Percentiles rank a stretch among this genome's conserved stretches.
Evolutionary conservation across 768 basidiomycete species (phyloP).

Genomic region (Pulveroboletus ravenelii): DNA sequence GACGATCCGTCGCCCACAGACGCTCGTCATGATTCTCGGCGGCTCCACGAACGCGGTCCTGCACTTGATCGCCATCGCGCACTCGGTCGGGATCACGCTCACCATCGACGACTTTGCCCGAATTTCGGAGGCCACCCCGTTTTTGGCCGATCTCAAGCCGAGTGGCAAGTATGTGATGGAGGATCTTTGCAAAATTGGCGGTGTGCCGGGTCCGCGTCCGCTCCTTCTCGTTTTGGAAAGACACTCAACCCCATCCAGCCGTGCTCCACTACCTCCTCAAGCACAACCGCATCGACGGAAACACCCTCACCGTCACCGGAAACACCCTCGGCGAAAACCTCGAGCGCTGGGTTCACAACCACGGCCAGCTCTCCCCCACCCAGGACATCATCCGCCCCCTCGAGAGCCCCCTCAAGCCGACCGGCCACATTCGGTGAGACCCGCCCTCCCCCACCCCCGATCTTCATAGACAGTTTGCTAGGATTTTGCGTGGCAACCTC

Average conservation of each 20-base stretch:
- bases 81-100: slow-evolving; percentile 87
- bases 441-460: not conserved
- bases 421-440: slow-evolving; percentile 80
- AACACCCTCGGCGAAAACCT: slow-evolving; percentile 88
- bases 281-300: slow-evolving; percentile 84
- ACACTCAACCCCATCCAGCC: slow-evolving; percentile 41
- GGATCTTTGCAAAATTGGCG: slow-evolving; percentile 92
- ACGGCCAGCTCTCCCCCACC: slow-evolving; percentile 64
- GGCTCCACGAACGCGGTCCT: slow-evolving; percentile 98
- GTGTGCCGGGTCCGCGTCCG: slow-evolving; percentile 77
- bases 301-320: slow-evolving; percentile 88
- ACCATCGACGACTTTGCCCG: slow-evolving; percentile 89
- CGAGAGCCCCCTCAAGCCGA: slow-evolving; percentile 80
- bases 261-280: slow-evolving; percentile 82
- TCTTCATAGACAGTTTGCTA: slow-evolving; percentile 26
- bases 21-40: slow-evolving; percentile 93
- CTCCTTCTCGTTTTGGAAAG: not conserved
- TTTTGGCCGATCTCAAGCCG: slow-evolving; percentile 95
- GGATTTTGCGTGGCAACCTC: slow-evolving; percentile 87
- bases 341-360: slow-evolving; percentile 77
- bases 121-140: slow-evolving; percentile 89
- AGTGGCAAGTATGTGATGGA: slow-evolving; percentile 99
- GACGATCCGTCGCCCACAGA: slow-evolving; percentile 41
- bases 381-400: slow-evolving; percentile 90
- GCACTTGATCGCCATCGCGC: slow-evolving; percentile 95